Percentiles rank a stretch among this genome's conserved stretches.
These are phyloP conservation scores for Endothia cerciana DNA, from an alignment of 2,329 filamentous ascomycete genomes.

Conservation along the genomic window DNA sequence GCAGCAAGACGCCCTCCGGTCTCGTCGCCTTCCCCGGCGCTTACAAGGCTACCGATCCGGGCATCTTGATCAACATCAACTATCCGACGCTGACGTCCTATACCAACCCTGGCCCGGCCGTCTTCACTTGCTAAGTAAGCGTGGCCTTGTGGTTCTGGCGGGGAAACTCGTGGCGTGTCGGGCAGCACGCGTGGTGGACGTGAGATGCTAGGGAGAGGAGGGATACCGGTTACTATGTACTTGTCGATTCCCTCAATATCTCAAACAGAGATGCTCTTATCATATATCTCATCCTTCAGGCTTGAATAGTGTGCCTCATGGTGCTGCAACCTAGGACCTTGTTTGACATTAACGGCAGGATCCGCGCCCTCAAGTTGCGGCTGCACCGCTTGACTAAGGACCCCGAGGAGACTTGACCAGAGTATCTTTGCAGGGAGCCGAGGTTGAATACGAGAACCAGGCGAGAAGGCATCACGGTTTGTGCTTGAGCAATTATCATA, in stretches of 20 bases:
- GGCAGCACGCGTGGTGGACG: not conserved
- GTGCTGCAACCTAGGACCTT: too few relatives aligned
- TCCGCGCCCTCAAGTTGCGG: too few relatives aligned
- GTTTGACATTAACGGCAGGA: too few relatives aligned
- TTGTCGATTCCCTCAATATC: not conserved
- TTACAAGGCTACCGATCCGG: constrained; percentile 33
- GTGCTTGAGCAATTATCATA: too few relatives aligned
- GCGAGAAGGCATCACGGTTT: too few relatives aligned
- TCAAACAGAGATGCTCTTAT: not conserved
- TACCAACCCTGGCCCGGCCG: constrained; percentile 29
- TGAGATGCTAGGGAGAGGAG: not conserved
- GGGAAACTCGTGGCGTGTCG: not conserved
- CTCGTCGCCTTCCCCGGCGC: constrained; percentile 32
- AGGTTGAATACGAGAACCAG: too few relatives aligned
- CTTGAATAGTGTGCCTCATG: too few relatives aligned
- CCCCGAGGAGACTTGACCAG: too few relatives aligned
- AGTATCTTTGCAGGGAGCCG: too few relatives aligned
- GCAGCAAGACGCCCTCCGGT: constrained; percentile 28
- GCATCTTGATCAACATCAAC: constrained; percentile 35
- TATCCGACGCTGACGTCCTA: constrained; percentile 34
- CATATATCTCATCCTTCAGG: not conserved
- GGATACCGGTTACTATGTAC: not conserved
- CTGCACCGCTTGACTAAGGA: too few relatives aligned
- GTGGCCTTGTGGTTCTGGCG: not conserved
- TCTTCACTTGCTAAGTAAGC: constrained; percentile 11